phyloP scores from a whole-genome alignment of 805 yeast genomes.

The Metschnikowia bowlesiae region DNA sequence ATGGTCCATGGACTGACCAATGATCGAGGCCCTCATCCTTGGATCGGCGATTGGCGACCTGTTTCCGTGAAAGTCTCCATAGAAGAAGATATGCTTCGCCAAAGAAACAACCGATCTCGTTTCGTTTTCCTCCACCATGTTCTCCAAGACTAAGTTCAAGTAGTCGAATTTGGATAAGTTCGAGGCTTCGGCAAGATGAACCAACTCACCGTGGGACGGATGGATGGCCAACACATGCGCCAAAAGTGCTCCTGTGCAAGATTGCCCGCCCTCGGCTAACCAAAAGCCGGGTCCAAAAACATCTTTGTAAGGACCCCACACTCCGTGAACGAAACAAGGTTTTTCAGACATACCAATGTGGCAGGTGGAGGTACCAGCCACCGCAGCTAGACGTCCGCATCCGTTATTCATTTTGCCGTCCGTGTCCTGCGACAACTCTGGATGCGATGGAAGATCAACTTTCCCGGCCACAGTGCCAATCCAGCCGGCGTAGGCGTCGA shows the following conservation, averaged over 20 bases:
- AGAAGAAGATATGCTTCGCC: constrained; percentile 82
- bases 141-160: constrained; percentile 70
- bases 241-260: constrained; percentile 91
- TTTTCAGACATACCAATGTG: constrained; percentile 84
- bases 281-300: constrained; percentile 86
- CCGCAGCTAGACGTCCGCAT: constrained; percentile 89
- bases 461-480: constrained; percentile 95
- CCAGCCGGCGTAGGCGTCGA: constrained; percentile 99
- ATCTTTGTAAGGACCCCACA: constrained; percentile 98
- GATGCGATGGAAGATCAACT: constrained; percentile 56
- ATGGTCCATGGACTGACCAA: constrained; percentile 89
- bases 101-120: constrained; percentile 73
- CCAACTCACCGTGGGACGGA: constrained; percentile 77
- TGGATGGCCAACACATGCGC: constrained; percentile 85
- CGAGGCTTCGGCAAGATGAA: constrained; percentile 61
- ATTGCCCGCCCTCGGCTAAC: constrained; percentile 99
- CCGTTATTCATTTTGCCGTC: constrained; percentile 51
- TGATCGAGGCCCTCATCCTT: constrained; percentile 83
- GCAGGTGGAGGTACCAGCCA: constrained; percentile 97
- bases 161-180: constrained; percentile 76
- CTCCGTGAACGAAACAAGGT: constrained; percentile 89
- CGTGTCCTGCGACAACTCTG: constrained; percentile 43
- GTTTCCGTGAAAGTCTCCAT: constrained; percentile 96
- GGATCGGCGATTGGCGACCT: constrained; percentile 98
- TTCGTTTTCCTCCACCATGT: constrained; percentile 50